These are phyloP conservation scores for Cytospora mali DNA, from an alignment of 2,329 filamentous ascomycete species.

Conservation along the genomic window DNA sequence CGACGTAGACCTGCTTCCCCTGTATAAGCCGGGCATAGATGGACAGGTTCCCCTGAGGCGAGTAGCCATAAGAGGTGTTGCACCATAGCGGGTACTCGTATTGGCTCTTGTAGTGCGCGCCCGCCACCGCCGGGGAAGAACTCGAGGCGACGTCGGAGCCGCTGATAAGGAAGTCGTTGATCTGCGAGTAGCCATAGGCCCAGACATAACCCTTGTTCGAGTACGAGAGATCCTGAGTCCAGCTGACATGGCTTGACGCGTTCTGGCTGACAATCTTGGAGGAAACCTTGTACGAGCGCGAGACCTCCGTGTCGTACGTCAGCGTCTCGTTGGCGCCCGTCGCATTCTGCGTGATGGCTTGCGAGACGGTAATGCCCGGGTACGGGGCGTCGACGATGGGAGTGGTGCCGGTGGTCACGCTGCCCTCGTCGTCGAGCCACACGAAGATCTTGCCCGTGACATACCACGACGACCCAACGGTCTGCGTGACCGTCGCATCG, in stretches of 20 bases:
- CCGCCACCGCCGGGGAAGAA: conserved; percentile 4
- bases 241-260: conserved; percentile 43
- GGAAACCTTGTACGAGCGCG: conserved; percentile 56
- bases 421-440: conserved; percentile 62
- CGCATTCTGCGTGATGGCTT: conserved; percentile 45
- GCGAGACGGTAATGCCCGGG: conserved; percentile 55
- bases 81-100: conserved; percentile 66
- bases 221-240: conserved; percentile 62
- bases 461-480: conserved; percentile 70
- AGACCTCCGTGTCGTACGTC: conserved; percentile 58
- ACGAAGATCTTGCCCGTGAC: conserved; percentile 79
- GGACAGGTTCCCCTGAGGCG: conserved; percentile 48
- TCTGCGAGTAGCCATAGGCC: conserved; percentile 45
- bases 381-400: conserved; percentile 37
- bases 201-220: conserved; percentile 53
- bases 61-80: conserved; percentile 51
- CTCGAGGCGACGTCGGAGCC: conserved; percentile 36
- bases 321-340: conserved; percentile 63
- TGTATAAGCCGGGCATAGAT: conserved; percentile 48
- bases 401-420: conserved; percentile 53
- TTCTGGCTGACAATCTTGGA: conserved; percentile 55
- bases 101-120: conserved; percentile 36
- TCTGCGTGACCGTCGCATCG: conserved; percentile 51
- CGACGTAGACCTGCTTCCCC: conserved; percentile 42
- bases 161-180: conserved; percentile 38